Percentiles rank a stretch among this genome's conserved stretches.
These are phyloP conservation scores for Dryadomyces sulphureus DNA, from an alignment of 2,329 filamentous ascomycete species.

Conservation along the genomic window DNA sequence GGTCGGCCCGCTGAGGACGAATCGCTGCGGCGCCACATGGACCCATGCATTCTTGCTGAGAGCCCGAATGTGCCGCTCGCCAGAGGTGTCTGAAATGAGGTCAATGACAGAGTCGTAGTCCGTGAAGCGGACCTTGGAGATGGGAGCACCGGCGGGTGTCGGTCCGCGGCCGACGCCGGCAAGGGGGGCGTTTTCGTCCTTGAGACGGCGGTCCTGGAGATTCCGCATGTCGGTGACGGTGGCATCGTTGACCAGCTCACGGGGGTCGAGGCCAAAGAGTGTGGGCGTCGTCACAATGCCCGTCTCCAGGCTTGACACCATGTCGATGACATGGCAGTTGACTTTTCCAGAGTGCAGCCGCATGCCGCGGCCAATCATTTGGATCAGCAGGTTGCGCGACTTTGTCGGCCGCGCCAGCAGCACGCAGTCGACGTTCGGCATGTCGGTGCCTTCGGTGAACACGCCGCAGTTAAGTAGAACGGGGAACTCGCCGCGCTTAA, in stretches of 20 bases:
- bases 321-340: conserved; percentile 90
- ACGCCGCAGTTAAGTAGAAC: conserved; percentile 91
- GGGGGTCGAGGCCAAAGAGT: conserved; percentile 80
- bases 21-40: conserved; percentile 52
- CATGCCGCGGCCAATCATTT: conserved; percentile 96
- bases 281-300: conserved; percentile 87
- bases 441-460: conserved; percentile 94
- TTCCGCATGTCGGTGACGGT: conserved; percentile 46
- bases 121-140: conserved; percentile 55
- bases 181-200: not conserved
- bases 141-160: not conserved
- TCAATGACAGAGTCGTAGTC: conserved; percentile 91
- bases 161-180: not conserved
- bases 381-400: conserved; percentile 83
- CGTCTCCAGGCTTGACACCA: conserved; percentile 72
- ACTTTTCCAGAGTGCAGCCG: conserved; percentile 65
- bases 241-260: conserved; percentile 56
- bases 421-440: conserved; percentile 92
- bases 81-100: conserved; percentile 66
- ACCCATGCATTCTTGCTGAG: conserved; percentile 76
- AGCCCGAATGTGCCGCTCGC: conserved; percentile 62
- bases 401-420: conserved; percentile 76
- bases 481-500: conserved; percentile 62
- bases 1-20: conserved; percentile 51
- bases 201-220: conserved; percentile 24